Evolutionary conservation across 2,329 filamentous ascomycete species (phyloP), one percentile per base, ranked within the genome.

Genomic region (Epichloe sylvatica): DNA sequence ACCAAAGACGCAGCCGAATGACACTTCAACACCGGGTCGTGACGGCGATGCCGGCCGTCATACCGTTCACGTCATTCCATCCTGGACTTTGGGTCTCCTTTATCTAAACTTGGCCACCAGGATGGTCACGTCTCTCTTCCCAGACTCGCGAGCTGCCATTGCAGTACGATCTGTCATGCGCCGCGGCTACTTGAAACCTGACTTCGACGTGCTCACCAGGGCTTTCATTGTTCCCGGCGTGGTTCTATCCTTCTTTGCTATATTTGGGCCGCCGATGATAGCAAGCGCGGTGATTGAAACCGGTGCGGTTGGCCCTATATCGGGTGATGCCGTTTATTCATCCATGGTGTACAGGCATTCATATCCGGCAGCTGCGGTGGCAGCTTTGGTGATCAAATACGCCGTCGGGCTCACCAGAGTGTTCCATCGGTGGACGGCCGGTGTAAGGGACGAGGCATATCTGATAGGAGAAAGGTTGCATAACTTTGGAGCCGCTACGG

Each of bases 401-500:
- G 62, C 68, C 2, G 60, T 76, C 60, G 73, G 75, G 11, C 62
- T 83, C n/a, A 60, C 76, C 8, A 68, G 75, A 43, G 76, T 87
- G 47, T 76, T 92, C 47, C 76, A 78, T 44, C 71, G 79, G 19
- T 97, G 91, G 90, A 80, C 86, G 58, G 74, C 81, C 51, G 79
- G 83, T 51, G 88, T 98, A 44, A 75, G 88, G 38, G 94, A 98
- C 64, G 94, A 98, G 67, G 90, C 94, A 0, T 98, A 98, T 64
- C 71, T 98, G 42, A 92, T 97, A 61, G 92, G 92, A 2, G 91
- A 98, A 69, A 73, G 90, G 52, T 68, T 98, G 60, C 94, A 98
- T 69, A 98, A 98, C 65, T 94, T 96, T 67, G 86, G 88, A 4
- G 64, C 65, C 2, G 67, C 64, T 7, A 63, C 67, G 15, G 65